These are phyloP conservation scores for Rhizopus delemar DNA, from an alignment of 371 early-diverging fungal genomes.

Conservation along the genomic window DNA sequence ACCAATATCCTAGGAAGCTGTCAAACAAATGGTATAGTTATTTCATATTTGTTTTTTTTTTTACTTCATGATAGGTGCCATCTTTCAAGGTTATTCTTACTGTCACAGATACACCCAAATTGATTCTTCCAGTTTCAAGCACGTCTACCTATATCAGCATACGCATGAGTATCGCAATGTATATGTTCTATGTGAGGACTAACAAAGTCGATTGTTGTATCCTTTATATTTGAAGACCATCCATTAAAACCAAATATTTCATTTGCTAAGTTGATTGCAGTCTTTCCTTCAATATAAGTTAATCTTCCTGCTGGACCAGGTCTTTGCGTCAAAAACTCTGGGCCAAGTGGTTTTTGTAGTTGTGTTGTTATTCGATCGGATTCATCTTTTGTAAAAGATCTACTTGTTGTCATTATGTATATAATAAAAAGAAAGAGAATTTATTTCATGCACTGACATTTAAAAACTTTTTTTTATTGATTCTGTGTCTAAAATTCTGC, in stretches of 20 bases:
- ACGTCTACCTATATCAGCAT: conserved; percentile 39
- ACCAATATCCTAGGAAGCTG: conserved; percentile 38
- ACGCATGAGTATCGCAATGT: not conserved
- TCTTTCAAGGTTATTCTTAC: conserved; percentile 91
- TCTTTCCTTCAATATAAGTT: conserved; percentile 93
- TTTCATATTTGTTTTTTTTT: not conserved
- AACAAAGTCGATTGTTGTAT: conserved; percentile 80
- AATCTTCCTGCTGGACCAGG: conserved; percentile 46
- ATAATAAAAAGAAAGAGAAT: not conserved
- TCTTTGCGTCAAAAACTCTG: conserved; percentile 21
- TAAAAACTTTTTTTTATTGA: not conserved
- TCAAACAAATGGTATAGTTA: too few relatives aligned
- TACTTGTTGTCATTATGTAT: not conserved
- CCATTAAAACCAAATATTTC: conserved; percentile 98
- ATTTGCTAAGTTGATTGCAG: conserved; percentile 91
- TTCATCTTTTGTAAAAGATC: conserved; percentile 8
- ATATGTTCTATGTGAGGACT: not conserved
- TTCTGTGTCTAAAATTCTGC: too few relatives aligned
- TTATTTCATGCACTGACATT: not conserved
- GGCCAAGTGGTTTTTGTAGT: conserved; percentile 16
- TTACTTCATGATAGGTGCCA: conserved; percentile 92
- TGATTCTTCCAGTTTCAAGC: conserved; percentile 54
- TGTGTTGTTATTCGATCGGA: not conserved
- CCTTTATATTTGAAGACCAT: conserved; percentile 87
- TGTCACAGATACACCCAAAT: conserved; percentile 80